Conservation (phyloP, 2,329 filamentous ascomycete species). For the Zymoseptoria brevis region DNA sequence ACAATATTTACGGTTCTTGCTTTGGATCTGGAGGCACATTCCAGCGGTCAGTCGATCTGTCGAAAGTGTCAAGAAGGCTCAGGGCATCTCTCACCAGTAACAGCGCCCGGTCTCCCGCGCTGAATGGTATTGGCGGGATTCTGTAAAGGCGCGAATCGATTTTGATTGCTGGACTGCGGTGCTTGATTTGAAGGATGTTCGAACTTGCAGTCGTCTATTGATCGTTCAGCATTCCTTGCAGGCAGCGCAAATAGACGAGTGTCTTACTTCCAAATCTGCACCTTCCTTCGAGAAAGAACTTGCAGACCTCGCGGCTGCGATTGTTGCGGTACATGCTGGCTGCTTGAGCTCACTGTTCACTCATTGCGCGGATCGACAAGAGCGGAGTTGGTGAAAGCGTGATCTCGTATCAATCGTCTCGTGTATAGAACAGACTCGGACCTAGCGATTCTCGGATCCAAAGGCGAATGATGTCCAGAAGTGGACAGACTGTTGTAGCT, state of each 20-base stretch:
- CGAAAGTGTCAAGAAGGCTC: neutral
- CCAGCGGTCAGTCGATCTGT: neutral
- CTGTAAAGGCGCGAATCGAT: constrained; percentile 51
- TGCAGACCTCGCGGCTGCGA: constrained; percentile 41
- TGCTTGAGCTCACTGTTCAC: neutral
- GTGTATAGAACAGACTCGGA: neutral
- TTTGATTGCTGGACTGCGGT: constrained; percentile 30
- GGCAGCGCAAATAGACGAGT: neutral
- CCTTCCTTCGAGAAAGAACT: constrained; percentile 55
- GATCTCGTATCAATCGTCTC: neutral
- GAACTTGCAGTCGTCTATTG: constrained; percentile 49
- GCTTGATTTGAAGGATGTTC: constrained; percentile 48
- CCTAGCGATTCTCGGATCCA: neutral
- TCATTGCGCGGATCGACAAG: neutral
- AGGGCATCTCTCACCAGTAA: constrained; percentile 9
- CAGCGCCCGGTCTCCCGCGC: constrained; percentile 18
- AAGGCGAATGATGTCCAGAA: neutral
- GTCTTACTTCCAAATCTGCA: constrained; percentile 57
- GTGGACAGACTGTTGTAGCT: neutral
- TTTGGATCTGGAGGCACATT: neutral
- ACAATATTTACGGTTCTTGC: neutral
- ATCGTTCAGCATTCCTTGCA: constrained; percentile 1
- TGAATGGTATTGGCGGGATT: constrained; percentile 23
- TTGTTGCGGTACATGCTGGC: constrained; percentile 1
- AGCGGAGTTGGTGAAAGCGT: neutral